Base-by-base conservation (phyloP, 2,329 filamentous ascomycete species). In the Fusarium sp. region DNA sequence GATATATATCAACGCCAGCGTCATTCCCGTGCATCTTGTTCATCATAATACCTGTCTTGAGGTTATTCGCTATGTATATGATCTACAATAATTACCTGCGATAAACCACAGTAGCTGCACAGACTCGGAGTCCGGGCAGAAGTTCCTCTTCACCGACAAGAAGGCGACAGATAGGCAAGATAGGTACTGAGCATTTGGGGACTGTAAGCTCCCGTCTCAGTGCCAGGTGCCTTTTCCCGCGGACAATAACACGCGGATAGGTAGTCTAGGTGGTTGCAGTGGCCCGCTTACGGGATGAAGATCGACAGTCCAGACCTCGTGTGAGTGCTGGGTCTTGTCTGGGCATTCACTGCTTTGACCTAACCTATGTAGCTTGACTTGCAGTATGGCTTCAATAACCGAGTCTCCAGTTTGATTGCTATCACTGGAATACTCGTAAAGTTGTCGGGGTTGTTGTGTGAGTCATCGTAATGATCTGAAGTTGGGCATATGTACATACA, bases 251-350 rank as follows among this genome's bases (percentile, higher is more conserved):
- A 64, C 27, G 58, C 46, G 34, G 32, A 21, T 37, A 51, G 12
- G 25, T 13, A 51, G 30, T 14, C 10, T 34, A 20, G 48, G 46
- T 46, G 57, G 60, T 65, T 55, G 32, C 63, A 66, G 43, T 40
- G 46, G 32, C 58, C 50, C 55, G 49, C 63, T 66, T 48, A 67
- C 54, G 21, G 53, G 68, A 68, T 63, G 64, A 72, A 60, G 72
- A 72, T 73, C 67, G 60, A 60, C 69, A 63, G 43, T 47, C 54
- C 34, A 53, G 63, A 60, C 45, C 46, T 63, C 50, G 30, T 40
- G 45, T 30, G 43, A 48, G 27, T 62, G 57, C 63, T 55, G 13
- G 49, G 49, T 25, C 25, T 27, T 20, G 21, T 37, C 34, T 27
- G 32, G 47, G 21, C 20, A 25, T 50, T 18, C 30, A 12, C 25